Percentiles rank a stretch among this genome's conserved stretches.
These are phyloP conservation scores for Naganishia kalamii DNA, from an alignment of 768 basidiomycete genomes.

Conservation along the genomic window DNA sequence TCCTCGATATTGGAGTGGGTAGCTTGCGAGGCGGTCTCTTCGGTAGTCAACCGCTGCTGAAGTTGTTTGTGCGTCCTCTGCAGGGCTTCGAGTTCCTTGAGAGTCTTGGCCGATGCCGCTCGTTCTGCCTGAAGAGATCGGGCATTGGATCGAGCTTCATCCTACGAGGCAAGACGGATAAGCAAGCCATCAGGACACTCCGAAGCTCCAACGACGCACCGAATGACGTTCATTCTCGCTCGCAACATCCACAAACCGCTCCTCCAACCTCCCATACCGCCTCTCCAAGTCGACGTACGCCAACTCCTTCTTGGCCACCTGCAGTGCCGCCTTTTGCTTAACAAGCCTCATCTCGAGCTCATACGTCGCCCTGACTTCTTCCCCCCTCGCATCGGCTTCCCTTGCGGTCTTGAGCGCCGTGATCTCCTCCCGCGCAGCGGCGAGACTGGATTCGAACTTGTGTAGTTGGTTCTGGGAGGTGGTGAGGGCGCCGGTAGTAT, in stretches of 20 bases:
- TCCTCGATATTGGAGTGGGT: not conserved
- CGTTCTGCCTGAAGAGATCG: conserved; percentile 4
- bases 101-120: not conserved
- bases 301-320: not conserved
- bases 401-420: not conserved
- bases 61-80: not conserved
- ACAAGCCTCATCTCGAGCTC: conserved; percentile 10
- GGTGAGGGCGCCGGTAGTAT: conserved; percentile 9
- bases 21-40: not conserved
- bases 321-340: conserved; percentile 5
- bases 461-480: conserved; percentile 12
- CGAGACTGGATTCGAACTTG: not conserved
- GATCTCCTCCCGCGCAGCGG: not conserved
- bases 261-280: not conserved
- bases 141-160: not conserved
- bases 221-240: not conserved
- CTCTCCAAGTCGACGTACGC: not conserved
- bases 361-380: not conserved
- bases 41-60: not conserved
- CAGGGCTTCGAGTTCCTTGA: not conserved
- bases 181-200: not conserved
- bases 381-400: not conserved
- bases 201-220: not conserved
- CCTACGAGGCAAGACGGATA: not conserved
- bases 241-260: not conserved